Evolutionary conservation across 176 grass and related monocot species (phyloP).

Genomic region (barley (Hordeum vulgare)): MorexV3_pseudomolecules_assembly NC_058519.1:124993657-124994156

Average conservation of each 20-base stretch:
- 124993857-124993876: constrained; percentile 14
- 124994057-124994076: constrained; percentile 12
- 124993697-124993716: constrained; percentile 95
- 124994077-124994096: not conserved
- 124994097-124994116: not conserved
- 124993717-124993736: constrained; percentile 96
- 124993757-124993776: constrained; percentile 73
- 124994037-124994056: constrained; percentile 36
- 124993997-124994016: constrained; percentile 77
- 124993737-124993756: constrained; percentile 76
- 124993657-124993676: constrained; percentile 77
- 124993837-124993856: constrained; percentile 23
- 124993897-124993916: constrained; percentile 99
- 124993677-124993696: constrained; percentile 97
- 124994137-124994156: not conserved
- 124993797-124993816: not conserved
- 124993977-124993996: constrained; percentile 58
- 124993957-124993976: constrained; percentile 89
- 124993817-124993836: constrained; percentile 8
- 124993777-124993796: constrained; percentile 68
- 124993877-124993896: constrained; percentile 90
- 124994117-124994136: not conserved
- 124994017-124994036: constrained; percentile 83
- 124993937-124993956: constrained; percentile 85
- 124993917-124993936: constrained; percentile 91